Percentiles rank a stretch among this genome's conserved stretches.
Evolutionary conservation across 306 rosid species (phyloP).

Genomic region (Vigna reflexopilosa): DNA sequence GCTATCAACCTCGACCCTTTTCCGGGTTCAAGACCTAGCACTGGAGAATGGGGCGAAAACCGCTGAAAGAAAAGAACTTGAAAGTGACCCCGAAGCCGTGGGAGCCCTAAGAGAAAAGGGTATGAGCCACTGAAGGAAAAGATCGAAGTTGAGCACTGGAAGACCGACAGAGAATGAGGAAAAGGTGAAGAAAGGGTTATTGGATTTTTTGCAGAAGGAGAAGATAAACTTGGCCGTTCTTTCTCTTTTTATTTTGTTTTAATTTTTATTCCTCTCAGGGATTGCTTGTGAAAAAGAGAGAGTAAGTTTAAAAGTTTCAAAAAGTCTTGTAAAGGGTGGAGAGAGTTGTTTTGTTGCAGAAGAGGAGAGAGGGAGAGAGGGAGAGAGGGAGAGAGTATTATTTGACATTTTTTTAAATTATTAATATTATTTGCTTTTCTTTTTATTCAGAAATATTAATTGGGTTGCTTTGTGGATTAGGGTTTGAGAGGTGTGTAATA

Average conservation of each 20-base stretch:
- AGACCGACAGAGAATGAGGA: slow-evolving; percentile 48
- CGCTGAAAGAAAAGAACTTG: slow-evolving; percentile 43
- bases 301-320: not conserved
- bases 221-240: slow-evolving; percentile 46
- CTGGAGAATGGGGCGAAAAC: slow-evolving; percentile 27
- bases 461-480: slow-evolving; percentile 46
- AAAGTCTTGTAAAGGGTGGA: slow-evolving; percentile 39
- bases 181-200: slow-evolving; percentile 46
- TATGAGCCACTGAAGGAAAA: not conserved
- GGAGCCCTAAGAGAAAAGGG: slow-evolving; percentile 50
- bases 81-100: slow-evolving; percentile 20
- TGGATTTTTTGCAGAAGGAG: slow-evolving; percentile 45
- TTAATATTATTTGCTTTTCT: not conserved
- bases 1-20: slow-evolving; percentile 29
- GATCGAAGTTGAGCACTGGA: slow-evolving; percentile 42
- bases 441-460: slow-evolving; percentile 11
- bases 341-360: slow-evolving; percentile 38
- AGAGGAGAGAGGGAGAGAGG: slow-evolving; percentile 40
- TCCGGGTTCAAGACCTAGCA: slow-evolving; percentile 35
- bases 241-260: not conserved
- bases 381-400: slow-evolving; percentile 35
- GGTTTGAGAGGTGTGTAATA: slow-evolving; percentile 44
- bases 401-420: slow-evolving; percentile 34
- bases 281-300: slow-evolving; percentile 68
- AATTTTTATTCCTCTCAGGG: slow-evolving; percentile 37